Evolutionary conservation across 192 early-diverging fungal species (phyloP).

Genomic region (Coemansia sp.): DNA sequence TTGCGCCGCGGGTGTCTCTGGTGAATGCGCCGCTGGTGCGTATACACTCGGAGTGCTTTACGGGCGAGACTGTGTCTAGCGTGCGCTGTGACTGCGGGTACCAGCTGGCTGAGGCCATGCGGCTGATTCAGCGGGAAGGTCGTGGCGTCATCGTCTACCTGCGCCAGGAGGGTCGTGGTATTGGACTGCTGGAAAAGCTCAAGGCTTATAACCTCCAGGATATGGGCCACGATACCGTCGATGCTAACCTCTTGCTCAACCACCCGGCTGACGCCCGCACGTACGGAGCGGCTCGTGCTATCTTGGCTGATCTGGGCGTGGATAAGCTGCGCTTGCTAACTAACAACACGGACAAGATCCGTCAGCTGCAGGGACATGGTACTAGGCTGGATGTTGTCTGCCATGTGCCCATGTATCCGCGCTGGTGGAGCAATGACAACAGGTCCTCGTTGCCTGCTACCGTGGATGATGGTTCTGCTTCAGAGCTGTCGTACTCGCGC

Average conservation of each 20-base stretch:
- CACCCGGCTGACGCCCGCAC: conserved; percentile 93
- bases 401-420: conserved; percentile 90
- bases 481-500: conserved; percentile 36
- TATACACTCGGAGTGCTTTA: conserved; percentile 97
- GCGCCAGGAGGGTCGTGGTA: conserved; percentile 94
- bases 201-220: conserved; percentile 98
- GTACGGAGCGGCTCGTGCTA: conserved; percentile 86
- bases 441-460: conserved; percentile 28
- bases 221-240: conserved; percentile 90
- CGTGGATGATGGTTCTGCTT: conserved; percentile 12
- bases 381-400: conserved; percentile 68
- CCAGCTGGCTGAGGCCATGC: conserved; percentile 91
- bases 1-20: conserved; percentile 35
- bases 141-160: conserved; percentile 94
- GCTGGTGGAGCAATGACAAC: conserved; percentile 65
- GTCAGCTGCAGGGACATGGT: conserved; percentile 69
- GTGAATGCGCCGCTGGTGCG: conserved; percentile 73
- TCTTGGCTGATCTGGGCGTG: conserved; percentile 81
- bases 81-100: conserved; percentile 95
- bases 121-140: conserved; percentile 78
- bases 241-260: conserved; percentile 86
- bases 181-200: conserved; percentile 92
- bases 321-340: conserved; percentile 80
- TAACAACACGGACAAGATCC: conserved; percentile 95
- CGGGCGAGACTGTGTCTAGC: conserved; percentile 90